phyloP scores from a whole-genome alignment of 768 basidiomycete species.

The Infundibulicybe gibba region DNA sequence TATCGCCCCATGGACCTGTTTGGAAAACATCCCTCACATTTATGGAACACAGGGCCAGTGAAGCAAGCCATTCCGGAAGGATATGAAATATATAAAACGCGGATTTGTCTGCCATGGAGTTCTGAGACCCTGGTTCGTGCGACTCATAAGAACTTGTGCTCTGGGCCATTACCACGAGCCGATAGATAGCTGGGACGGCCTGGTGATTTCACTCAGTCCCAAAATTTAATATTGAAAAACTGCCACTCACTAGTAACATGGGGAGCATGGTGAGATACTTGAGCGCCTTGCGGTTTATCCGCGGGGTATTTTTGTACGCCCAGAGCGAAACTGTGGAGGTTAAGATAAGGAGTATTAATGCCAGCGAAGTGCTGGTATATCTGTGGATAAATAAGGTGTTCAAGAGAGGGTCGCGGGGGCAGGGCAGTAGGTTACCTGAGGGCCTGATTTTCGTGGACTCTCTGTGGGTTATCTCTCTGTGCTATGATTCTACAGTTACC shows the following conservation, averaged over 20 bases:
- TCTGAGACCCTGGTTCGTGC: conserved; percentile 18
- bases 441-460: no score
- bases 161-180: conserved; percentile 24
- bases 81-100: conserved; percentile 29
- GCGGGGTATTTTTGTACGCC: conserved; percentile 15
- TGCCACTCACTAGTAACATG: conserved; percentile 16
- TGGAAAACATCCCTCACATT: conserved; percentile 23
- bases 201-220: conserved; percentile 1
- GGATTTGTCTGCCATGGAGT: conserved; percentile 20
- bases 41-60: conserved; percentile 13
- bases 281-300: conserved; percentile 15
- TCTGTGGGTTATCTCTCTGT: no score
- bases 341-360: conserved; percentile 16
- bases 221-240: not conserved
- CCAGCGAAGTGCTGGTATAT: conserved; percentile 22
- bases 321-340: conserved; percentile 14
- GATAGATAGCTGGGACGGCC: conserved; percentile 25
- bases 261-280: conserved; percentile 13
- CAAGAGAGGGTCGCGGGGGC: no score
- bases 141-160: conserved; percentile 20
- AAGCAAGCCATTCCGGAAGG: conserved; percentile 26
- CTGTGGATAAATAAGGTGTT: conserved; percentile 7
- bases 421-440: no score
- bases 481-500: conserved; percentile 10
- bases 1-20: conserved; percentile 20